phyloP scores from a whole-genome alignment of 164 flowering plant genomes.

The Euptelea pleiosperma region DNA sequence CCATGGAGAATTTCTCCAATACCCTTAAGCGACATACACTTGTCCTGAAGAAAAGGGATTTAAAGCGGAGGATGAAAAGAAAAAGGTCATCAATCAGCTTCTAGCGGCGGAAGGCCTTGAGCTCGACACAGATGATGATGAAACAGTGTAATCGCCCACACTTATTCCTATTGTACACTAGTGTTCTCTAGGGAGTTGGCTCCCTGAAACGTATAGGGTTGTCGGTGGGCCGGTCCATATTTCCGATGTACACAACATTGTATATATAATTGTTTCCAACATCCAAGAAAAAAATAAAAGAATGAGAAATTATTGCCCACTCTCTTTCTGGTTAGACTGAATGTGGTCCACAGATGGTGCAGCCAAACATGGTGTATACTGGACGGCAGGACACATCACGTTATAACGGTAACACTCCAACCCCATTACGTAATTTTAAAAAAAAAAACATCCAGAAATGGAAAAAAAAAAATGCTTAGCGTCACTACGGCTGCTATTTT shows the following conservation, averaged over 20 bases:
- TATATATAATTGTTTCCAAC: slow-evolving; percentile 22
- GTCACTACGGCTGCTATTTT: too few species aligned
- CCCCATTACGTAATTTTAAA: too few species aligned
- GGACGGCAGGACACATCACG: too few species aligned
- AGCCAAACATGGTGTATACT: too few species aligned
- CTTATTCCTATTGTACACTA: background rate
- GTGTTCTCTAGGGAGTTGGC: background rate
- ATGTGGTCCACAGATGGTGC: too few species aligned
- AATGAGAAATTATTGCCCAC: background rate
- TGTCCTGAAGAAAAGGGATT: slow-evolving; percentile 79
- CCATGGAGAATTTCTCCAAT: slow-evolving; percentile 54
- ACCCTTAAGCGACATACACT: slow-evolving; percentile 83
- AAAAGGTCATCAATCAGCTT: slow-evolving; percentile 53
- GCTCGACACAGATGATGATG: slow-evolving; percentile 63
- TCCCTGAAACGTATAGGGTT: background rate
- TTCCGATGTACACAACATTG: slow-evolving; percentile 18
- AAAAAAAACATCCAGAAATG: too few species aligned
- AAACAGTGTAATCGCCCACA: slow-evolving; percentile 30
- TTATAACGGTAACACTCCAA: too few species aligned
- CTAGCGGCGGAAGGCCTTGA: slow-evolving; percentile 95
- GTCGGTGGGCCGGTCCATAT: slow-evolving; percentile 9
- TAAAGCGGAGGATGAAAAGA: slow-evolving; percentile 81
- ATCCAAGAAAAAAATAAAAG: background rate
- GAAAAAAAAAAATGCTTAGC: too few species aligned
- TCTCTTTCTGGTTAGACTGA: too few species aligned